Base-by-base conservation (phyloP, 2,329 filamentous ascomycete genomes). In the Juglanconis sp. region DNA sequence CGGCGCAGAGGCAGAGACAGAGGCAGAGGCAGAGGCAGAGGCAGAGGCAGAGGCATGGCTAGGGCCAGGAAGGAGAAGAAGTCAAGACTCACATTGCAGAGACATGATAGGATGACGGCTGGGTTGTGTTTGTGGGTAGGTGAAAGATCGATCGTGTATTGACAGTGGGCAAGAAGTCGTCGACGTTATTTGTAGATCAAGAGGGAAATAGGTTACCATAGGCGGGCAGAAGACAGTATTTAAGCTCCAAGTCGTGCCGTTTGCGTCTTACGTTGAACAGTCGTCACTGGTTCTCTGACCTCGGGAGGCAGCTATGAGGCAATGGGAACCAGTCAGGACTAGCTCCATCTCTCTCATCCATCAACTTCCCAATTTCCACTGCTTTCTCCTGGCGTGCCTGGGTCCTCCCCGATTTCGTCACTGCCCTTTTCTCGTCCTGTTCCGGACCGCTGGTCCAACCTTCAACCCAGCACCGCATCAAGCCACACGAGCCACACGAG, bases 61-160 rank as follows among this genome's bases (percentile, higher is more conserved):
- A 15, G 32, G 30, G 60, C 40, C 47, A 17, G 11, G 44, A 51
- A 30, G 50, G 44, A 32, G 10, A 52, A 49, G 44, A 56, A 44
- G 17, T 5, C 35, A 30, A 50, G 24, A 77, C 81, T 74, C 71
- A 84, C 82, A 85, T 74, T 85, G 81, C 66, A 85, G 79, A 81
- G 82, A 84, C 82, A 85, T 85, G 70, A 57, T 59, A 24, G 24
- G 24, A 24, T 24, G 24, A 24, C 24, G 38, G 52, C 31, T 49
- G 46, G 49, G 34, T 44, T 62, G 32, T 48, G n/a, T 42, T 64
- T 44, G 10, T 48, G 13, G 53, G 17, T 52, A n/a, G 17, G 61
- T 48, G 49, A 6, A 34, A 47, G 17, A 24, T 24, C 24, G 24
- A 24, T 24, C 17, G 34, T 48, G 34, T 35, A 11, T 38, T 47